These are phyloP conservation scores for Circinella umbellata DNA, from an alignment of 371 early-diverging fungal species.

Conservation along the genomic window DNA sequence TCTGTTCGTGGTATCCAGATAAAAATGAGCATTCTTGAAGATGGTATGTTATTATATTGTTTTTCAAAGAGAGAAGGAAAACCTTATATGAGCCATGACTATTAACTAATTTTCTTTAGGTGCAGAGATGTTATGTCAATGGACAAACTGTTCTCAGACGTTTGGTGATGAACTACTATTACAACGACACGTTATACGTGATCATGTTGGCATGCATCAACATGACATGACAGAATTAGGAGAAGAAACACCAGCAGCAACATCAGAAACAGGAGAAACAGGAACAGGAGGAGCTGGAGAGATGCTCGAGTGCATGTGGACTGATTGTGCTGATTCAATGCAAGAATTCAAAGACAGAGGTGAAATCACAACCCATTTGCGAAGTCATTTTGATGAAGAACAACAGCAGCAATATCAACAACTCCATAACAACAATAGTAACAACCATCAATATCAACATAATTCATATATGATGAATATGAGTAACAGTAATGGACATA, in stretches of 20 bases:
- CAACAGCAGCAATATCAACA: conserved; percentile 7
- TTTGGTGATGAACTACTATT: conserved; percentile 50
- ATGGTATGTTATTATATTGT: conserved; percentile 23
- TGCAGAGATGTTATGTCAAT: conserved; percentile 45
- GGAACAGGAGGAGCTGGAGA: conserved; percentile 23
- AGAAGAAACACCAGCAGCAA: conserved; percentile 31
- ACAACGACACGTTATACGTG: conserved; percentile 53
- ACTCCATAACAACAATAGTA: not conserved
- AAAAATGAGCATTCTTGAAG: conserved; percentile 37
- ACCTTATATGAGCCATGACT: not conserved
- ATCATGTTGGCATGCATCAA: conserved; percentile 42
- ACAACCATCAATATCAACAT: no score
- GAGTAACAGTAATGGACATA: not conserved
- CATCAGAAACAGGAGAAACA: conserved; percentile 31
- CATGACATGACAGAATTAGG: conserved; percentile 37
- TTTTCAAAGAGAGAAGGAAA: conserved; percentile 9
- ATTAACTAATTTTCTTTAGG: not conserved
- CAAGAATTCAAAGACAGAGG: conserved; percentile 44
- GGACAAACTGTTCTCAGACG: conserved; percentile 54
- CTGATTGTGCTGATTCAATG: conserved; percentile 29
- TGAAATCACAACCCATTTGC: conserved; percentile 43
- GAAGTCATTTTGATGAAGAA: conserved; percentile 39
- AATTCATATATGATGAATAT: no score
- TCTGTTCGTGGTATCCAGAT: conserved; percentile 38
- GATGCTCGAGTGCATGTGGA: conserved; percentile 27